Conservation (phyloP, 1,139 yeast species). For the Casaregolazyma suthepensis region DNA sequence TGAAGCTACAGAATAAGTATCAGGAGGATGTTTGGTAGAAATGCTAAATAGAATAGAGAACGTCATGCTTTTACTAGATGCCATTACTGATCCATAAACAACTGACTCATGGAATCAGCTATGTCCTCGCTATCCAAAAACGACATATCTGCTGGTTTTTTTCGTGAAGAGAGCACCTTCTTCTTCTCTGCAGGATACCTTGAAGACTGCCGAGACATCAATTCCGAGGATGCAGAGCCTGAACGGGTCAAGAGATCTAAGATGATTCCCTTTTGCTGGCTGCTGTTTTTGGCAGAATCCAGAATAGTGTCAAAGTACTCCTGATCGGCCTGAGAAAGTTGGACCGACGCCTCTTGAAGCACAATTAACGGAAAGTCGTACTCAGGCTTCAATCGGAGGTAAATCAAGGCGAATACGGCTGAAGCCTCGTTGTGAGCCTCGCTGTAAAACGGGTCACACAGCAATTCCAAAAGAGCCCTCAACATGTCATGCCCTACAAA, state of each 20-base stretch:
- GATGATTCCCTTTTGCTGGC: conserved; percentile 70
- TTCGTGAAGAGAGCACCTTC: neutral
- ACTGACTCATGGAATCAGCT: conserved; percentile 16
- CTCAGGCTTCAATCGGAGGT: conserved; percentile 64
- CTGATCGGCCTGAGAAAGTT: conserved; percentile 12
- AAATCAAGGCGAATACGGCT: conserved; percentile 72
- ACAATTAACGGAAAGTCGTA: conserved; percentile 39
- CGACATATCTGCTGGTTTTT: neutral
- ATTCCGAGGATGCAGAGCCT: neutral
- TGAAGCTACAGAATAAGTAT: conserved; percentile 79
- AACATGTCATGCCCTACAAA: conserved; percentile 53
- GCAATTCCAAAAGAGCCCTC: conserved; percentile 50
- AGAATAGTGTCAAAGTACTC: conserved; percentile 51
- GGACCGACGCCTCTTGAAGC: conserved; percentile 23
- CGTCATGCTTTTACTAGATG: neutral
- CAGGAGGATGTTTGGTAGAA: conserved; percentile 95
- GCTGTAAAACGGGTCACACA: conserved; percentile 69
- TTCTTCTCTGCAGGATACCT: neutral
- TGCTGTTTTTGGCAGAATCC: conserved; percentile 43
- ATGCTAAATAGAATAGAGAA: neutral
- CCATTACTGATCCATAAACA: conserved; percentile 15
- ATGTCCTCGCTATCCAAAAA: conserved; percentile 44
- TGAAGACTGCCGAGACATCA: neutral
- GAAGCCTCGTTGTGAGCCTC: conserved; percentile 93
- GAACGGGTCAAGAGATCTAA: conserved; percentile 49